Conservation (phyloP, 768 basidiomycete genomes). For the Hirschioporus abietinus region DNA sequence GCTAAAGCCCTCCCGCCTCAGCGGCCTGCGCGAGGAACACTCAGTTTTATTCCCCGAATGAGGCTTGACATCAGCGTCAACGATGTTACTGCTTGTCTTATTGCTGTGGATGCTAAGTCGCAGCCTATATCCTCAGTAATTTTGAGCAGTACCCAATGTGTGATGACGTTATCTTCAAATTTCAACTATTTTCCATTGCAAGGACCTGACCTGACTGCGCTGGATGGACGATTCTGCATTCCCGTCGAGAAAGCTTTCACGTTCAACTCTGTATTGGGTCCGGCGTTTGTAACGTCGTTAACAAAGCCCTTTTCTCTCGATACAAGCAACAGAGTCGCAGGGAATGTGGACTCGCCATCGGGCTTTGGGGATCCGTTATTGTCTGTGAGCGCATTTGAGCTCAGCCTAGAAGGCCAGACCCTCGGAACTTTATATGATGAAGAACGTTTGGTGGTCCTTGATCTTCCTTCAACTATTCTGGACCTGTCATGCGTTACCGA, state of each 20-base stretch:
- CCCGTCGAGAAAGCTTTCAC: not conserved
- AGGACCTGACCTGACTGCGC: not conserved
- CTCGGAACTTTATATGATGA: conserved; percentile 45
- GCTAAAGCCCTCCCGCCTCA: conserved; percentile 16
- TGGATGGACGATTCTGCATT: not conserved
- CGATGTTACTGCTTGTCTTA: conserved; percentile 43
- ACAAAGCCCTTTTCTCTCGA: not conserved
- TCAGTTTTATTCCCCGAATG: conserved; percentile 45
- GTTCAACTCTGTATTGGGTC: not conserved
- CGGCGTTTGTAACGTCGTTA: not conserved
- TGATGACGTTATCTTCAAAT: not conserved
- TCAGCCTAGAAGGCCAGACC: conserved; percentile 37
- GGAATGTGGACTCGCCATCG: conserved; percentile 28
- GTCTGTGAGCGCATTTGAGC: conserved; percentile 53
- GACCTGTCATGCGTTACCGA: conserved; percentile 50
- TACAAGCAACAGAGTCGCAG: conserved; percentile 18
- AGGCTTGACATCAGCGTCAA: conserved; percentile 44
- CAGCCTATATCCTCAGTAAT: not conserved
- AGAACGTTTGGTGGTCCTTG: conserved; percentile 34
- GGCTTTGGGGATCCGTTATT: conserved; percentile 39
- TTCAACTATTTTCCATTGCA: not conserved
- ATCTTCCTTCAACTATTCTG: conserved; percentile 36
- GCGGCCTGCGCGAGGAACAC: conserved; percentile 23
- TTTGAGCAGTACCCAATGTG: not conserved
- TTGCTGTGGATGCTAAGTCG: conserved; percentile 33